Percentiles rank a stretch among this genome's conserved stretches.
Evolutionary conservation across 306 rosid genomes (phyloP).

Genomic region (Prunus salicina): DNA sequence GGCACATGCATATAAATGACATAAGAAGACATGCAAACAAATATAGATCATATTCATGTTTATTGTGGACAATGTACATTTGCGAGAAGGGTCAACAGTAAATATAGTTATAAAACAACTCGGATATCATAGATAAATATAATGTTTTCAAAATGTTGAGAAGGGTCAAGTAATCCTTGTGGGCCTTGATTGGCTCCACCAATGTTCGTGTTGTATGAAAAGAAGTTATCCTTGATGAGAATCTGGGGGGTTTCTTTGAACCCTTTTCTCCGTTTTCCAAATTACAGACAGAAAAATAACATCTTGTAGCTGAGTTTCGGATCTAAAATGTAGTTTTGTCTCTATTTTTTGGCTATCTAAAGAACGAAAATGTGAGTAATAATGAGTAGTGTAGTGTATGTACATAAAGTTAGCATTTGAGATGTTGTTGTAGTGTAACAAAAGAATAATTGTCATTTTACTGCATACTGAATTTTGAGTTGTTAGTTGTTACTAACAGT

Average conservation of each 20-base stretch:
- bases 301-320: background rate
- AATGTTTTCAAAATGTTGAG: too few relatives aligned
- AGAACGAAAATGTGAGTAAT: background rate
- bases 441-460: background rate
- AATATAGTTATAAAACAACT: too few relatives aligned
- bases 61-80: too few relatives aligned
- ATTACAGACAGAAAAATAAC: background rate
- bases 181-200: too few relatives aligned
- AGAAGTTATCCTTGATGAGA: background rate
- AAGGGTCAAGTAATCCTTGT: too few relatives aligned
- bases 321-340: background rate
- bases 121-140: too few relatives aligned
- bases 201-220: background rate
- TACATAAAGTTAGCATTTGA: background rate
- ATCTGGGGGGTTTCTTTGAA: background rate
- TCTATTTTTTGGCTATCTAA: background rate
- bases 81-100: too few relatives aligned
- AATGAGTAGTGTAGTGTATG: background rate
- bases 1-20: too few relatives aligned
- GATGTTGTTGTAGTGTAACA: background rate
- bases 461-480: background rate
- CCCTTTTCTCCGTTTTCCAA: background rate
- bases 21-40: too few relatives aligned
- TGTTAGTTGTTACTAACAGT: too few relatives aligned
- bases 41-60: too few relatives aligned